These are phyloP conservation scores for Ophiocordyceps sinensis DNA, from an alignment of 2,329 filamentous ascomycete species.

Conservation along the genomic window DNA sequence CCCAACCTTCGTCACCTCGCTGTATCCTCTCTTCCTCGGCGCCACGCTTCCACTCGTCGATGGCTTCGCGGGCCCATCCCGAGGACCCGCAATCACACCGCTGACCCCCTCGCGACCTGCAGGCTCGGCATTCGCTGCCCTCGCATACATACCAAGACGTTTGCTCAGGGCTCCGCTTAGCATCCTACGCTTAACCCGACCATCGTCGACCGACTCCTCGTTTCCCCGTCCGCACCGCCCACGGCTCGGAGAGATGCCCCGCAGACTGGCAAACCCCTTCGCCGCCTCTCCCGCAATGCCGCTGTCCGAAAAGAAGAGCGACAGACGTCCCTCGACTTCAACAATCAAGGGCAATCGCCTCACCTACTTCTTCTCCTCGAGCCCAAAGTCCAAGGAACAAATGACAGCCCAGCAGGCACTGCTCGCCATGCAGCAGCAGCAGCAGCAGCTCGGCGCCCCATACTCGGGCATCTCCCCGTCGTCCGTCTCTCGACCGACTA, in stretches of 20 bases:
- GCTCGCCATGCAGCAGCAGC: slow-evolving; percentile 47
- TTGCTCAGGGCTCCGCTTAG: neutral
- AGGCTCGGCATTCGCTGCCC: neutral
- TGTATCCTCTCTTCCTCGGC: no score
- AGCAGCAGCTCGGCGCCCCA: slow-evolving; percentile 21
- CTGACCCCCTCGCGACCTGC: slow-evolving; percentile 1
- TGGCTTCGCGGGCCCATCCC: no score
- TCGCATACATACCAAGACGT: neutral
- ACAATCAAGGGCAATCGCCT: slow-evolving; percentile 61
- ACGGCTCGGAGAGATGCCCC: slow-evolving; percentile 35
- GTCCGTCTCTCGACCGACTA: slow-evolving; percentile 70
- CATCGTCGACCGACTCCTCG: neutral
- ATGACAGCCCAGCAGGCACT: slow-evolving; percentile 52
- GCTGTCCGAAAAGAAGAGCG: slow-evolving; percentile 32
- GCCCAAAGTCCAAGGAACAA: slow-evolving; percentile 60
- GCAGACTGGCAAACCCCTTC: slow-evolving; percentile 44
- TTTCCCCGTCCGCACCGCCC: neutral
- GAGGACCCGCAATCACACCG: neutral
- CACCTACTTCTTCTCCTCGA: slow-evolving; percentile 68
- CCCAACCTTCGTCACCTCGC: no score
- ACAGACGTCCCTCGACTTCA: slow-evolving; percentile 45
- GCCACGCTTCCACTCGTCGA: no score
- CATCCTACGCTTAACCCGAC: neutral
- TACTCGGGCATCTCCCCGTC: slow-evolving; percentile 55
- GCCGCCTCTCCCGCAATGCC: slow-evolving; percentile 32